These are phyloP conservation scores for Dioszegia hungarica DNA, from an alignment of 768 basidiomycete genomes.

Conservation along the genomic window DNA sequence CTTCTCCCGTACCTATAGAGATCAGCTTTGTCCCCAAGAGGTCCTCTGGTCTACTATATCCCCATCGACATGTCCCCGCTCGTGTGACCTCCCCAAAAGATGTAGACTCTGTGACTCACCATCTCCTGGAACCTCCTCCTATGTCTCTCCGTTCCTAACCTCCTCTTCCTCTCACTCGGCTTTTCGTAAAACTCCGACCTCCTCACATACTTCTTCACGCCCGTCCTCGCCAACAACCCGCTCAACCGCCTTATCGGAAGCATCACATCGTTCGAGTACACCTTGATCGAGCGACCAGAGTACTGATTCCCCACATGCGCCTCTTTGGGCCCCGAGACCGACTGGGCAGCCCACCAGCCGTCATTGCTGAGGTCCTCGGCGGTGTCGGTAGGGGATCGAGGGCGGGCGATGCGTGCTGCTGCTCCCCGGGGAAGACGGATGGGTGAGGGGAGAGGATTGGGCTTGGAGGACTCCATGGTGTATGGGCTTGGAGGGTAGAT, in stretches of 20 bases:
- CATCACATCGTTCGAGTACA: neutral
- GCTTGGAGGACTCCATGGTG: neutral
- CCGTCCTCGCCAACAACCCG: constrained; percentile 15
- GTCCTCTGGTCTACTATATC: neutral
- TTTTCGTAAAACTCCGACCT: constrained; percentile 29
- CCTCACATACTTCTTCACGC: constrained; percentile 22
- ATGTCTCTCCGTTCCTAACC: constrained; percentile 28
- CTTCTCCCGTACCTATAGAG: constrained; percentile 31
- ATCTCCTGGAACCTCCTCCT: constrained; percentile 32
- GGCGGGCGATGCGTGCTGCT: neutral
- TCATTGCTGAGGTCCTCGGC: neutral
- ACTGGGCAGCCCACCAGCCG: constrained; percentile 1
- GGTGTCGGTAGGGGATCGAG: neutral
- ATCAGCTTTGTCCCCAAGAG: neutral
- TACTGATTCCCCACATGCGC: constrained; percentile 1
- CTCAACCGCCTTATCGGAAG: neutral
- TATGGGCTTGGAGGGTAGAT: neutral
- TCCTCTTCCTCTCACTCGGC: constrained; percentile 26
- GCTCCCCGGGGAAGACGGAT: no score
- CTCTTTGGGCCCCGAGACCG: neutral
- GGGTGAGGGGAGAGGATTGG: neutral
- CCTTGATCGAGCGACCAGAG: constrained; percentile 1
- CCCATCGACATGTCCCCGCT: no score
- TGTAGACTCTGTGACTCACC: constrained; percentile 26
- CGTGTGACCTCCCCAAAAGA: no score